Evolutionary conservation across 1,139 yeast genomes (phyloP), one percentile per base, ranked within the genome.

Genomic region (Debaryomyces nepalensis): DNA sequence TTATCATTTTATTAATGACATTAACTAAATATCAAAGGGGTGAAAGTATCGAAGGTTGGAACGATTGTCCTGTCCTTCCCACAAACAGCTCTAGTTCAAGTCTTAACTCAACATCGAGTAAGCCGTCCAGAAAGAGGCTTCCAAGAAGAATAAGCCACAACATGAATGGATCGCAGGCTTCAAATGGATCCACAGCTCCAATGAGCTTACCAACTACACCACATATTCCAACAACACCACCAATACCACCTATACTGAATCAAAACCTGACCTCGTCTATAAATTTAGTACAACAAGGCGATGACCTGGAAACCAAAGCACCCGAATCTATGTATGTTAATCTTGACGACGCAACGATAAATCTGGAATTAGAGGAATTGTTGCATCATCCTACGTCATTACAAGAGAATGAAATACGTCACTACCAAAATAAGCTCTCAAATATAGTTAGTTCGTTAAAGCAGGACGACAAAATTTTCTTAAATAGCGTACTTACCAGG

Each of bases 11-110:
- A 38, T 40, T 26, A 31, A 66, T 64, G 68, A 60, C 69, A 20
- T 52, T 67, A 26, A 67, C 75, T 2, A 68, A 61, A 42, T 66
- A 57, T 50, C 76, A 71, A 50, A 48, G 69, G 42, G 77, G 77
- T 3, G 74, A 61, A 32, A 55, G 59, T 16, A 68, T 68, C 53
- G 73, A 69, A 45, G 77, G 78, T 5, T 73, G 79, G 79, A 73
- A 73, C 46, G 79, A 73, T 50, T 70, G 75, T 51, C 78, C 77
- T 1, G 42, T 58, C 6, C 37, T 51, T 37, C 37, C 34, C 5
- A 41, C 30, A 21, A 42, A 35, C 22, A 27, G 39, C 12, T 40
- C 48, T 5, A 23, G 37, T 5, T 33, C 47, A 16, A 34, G 23
- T 18, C 11, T 24, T 5, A 14, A 6, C 3, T 36, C 44, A 8